A percentile compares a stretch with the other conserved stretches of the same genome.
phyloP scores from a whole-genome alignment of 306 rosid genomes.

The Malus fusca region DNA sequence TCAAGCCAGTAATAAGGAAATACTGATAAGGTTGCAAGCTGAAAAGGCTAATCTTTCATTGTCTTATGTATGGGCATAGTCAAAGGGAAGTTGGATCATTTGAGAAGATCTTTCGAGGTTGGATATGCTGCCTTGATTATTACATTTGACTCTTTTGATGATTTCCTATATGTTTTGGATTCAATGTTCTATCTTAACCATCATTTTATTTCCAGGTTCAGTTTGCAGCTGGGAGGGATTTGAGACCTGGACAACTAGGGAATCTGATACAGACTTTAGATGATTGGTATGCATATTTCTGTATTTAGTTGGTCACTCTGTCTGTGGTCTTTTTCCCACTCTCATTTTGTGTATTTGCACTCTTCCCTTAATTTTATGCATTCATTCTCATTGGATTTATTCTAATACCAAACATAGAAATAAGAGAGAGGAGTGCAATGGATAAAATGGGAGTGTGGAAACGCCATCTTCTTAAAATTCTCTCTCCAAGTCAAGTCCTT shows the following conservation, averaged over 20 bases:
- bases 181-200: not conserved
- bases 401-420: not conserved
- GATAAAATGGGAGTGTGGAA: not conserved
- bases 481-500: not conserved
- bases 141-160: not conserved
- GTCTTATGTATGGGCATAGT: constrained; percentile 6
- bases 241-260: constrained; percentile 16
- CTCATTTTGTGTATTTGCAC: not conserved
- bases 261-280: constrained; percentile 6
- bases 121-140: not conserved
- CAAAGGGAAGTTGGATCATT: constrained; percentile 17
- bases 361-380: not conserved
- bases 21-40: not conserved
- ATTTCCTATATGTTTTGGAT: not conserved
- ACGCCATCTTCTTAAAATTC: not conserved
- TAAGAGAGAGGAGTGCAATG: not conserved
- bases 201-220: constrained; percentile 10
- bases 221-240: constrained; percentile 17
- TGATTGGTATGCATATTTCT: constrained; percentile 5
- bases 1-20: not conserved
- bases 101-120: constrained; percentile 16
- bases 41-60: not conserved
- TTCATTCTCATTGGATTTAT: not conserved
- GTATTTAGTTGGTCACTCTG: not conserved
- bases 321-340: not conserved